Percentiles rank a stretch among this genome's conserved stretches.
Evolutionary conservation across 768 basidiomycete genomes (phyloP).

Genomic region (Naganishia vishniacii): DNA sequence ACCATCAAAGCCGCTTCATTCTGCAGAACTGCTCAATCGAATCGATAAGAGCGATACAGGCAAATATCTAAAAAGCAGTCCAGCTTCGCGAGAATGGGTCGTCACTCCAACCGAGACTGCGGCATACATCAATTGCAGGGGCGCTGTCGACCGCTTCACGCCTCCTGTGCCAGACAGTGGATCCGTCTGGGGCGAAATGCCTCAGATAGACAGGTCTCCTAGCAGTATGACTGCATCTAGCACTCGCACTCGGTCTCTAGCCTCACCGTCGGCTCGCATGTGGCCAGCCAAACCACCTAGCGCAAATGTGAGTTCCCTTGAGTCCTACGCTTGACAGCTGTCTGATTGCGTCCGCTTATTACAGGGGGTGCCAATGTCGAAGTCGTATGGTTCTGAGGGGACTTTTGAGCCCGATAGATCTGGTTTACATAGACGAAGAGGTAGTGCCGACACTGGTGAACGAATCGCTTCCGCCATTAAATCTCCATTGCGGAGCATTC

Average conservation of each 20-base stretch:
- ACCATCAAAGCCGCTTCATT: conserved; percentile 3
- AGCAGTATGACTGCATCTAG: conserved; percentile 15
- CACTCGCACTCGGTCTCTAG: not conserved
- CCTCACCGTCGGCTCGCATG: not conserved
- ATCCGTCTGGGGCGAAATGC: conserved; percentile 2
- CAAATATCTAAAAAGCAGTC: conserved; percentile 4
- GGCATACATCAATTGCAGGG: conserved; percentile 24
- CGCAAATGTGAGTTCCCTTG: not conserved
- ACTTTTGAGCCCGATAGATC: not conserved
- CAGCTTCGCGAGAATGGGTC: conserved; percentile 20
- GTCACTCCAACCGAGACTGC: conserved; percentile 24
- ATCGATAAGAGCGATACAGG: conserved; percentile 1
- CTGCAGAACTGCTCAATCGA: conserved; percentile 15
- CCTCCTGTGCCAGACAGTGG: conserved; percentile 8
- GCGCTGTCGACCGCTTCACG: conserved; percentile 23
- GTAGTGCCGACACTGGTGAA: not conserved
- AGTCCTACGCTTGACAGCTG: too few relatives aligned
- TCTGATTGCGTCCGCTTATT: not conserved
- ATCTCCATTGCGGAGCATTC: conserved; percentile 7
- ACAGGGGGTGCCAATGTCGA: not conserved
- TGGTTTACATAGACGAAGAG: not conserved
- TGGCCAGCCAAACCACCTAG: not conserved
- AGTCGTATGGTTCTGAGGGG: conserved; percentile 1
- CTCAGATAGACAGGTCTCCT: conserved; percentile 7
- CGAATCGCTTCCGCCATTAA: conserved; percentile 6